phyloP scores from a whole-genome alignment of 768 basidiomycete genomes.

The Boletus vermiculosoides region DNA sequence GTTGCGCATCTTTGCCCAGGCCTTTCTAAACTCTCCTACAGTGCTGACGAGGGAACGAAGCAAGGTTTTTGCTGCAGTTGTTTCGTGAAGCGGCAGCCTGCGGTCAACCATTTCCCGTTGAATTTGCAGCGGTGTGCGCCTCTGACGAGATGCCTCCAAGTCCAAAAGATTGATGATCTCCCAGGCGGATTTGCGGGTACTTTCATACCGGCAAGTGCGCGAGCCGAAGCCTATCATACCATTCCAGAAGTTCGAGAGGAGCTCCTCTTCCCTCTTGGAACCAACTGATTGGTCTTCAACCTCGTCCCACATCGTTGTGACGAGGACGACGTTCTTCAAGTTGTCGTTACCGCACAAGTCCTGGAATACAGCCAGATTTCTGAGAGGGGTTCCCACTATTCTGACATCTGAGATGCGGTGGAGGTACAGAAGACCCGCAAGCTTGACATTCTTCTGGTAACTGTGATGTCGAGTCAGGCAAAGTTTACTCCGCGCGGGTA shows the following conservation, averaged over 20 bases:
- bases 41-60: slow-evolving; percentile 1
- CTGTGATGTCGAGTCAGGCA: not conserved
- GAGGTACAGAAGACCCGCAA: slow-evolving; percentile 13
- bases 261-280: slow-evolving; percentile 11
- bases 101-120: slow-evolving; percentile 20
- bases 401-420: slow-evolving; percentile 16
- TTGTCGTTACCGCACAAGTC: slow-evolving; percentile 9
- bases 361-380: slow-evolving; percentile 9
- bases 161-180: slow-evolving; percentile 6
- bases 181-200: slow-evolving; percentile 15
- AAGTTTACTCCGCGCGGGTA: not conserved
- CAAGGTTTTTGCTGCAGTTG: slow-evolving; percentile 18
- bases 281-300: not conserved
- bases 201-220: slow-evolving; percentile 6
- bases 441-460: slow-evolving; percentile 10
- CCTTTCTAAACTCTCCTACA: slow-evolving; percentile 4
- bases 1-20: slow-evolving; percentile 4
- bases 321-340: slow-evolving; percentile 17
- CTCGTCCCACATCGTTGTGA: slow-evolving; percentile 24
- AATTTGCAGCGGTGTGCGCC: slow-evolving; percentile 8
- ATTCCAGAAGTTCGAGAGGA: slow-evolving; percentile 12
- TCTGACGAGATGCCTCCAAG: not conserved
- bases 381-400: slow-evolving; percentile 9
- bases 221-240: slow-evolving; percentile 16
- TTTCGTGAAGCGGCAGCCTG: slow-evolving; percentile 6